Percentiles rank a stretch among this genome's conserved stretches.
These are phyloP conservation scores for Limtongozyma cylindracea DNA, from an alignment of 805 yeast species.

Conservation along the genomic window DNA sequence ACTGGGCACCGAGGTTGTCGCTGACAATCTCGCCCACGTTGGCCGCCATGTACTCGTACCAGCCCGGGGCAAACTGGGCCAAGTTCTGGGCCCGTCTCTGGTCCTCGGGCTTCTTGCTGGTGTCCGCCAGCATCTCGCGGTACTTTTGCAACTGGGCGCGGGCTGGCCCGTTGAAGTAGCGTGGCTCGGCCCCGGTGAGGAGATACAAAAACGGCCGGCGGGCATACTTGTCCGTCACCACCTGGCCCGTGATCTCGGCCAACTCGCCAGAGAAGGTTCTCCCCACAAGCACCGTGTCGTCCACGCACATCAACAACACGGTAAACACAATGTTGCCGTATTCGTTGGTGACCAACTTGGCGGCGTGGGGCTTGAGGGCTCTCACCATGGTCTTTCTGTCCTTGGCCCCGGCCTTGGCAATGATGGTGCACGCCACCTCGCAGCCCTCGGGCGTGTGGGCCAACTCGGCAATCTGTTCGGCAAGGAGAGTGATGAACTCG, in stretches of 20 bases:
- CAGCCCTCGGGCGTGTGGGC: conserved; percentile 91
- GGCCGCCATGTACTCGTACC: conserved; percentile 24
- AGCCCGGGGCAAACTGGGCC: conserved; percentile 34
- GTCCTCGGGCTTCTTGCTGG: conserved; percentile 71
- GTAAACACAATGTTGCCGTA: conserved; percentile 65
- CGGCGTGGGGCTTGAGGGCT: conserved; percentile 51
- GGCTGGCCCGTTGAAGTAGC: conserved; percentile 57
- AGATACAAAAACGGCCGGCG: conserved; percentile 77
- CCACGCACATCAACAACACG: conserved; percentile 64
- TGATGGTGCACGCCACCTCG: conserved; percentile 63
- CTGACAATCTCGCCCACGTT: conserved; percentile 17
- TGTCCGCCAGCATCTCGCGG: conserved; percentile 29
- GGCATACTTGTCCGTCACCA: conserved; percentile 48
- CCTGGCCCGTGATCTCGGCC: conserved; percentile 20
- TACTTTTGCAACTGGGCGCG: conserved; percentile 29
- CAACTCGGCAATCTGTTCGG: conserved; percentile 80
- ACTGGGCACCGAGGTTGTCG: conserved; percentile 70
- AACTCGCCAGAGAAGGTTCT: conserved; percentile 47
- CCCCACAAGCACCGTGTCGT: conserved; percentile 68
- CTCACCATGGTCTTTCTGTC: conserved; percentile 66
- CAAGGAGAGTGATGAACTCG: conserved; percentile 60
- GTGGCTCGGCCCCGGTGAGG: conserved; percentile 53
- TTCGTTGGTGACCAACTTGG: conserved; percentile 58
- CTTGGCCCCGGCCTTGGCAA: conserved; percentile 73
- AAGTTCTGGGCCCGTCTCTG: conserved; percentile 53